Conservation (phyloP, 441 rosid species). For the Theobroma grandiflorum region DNA sequence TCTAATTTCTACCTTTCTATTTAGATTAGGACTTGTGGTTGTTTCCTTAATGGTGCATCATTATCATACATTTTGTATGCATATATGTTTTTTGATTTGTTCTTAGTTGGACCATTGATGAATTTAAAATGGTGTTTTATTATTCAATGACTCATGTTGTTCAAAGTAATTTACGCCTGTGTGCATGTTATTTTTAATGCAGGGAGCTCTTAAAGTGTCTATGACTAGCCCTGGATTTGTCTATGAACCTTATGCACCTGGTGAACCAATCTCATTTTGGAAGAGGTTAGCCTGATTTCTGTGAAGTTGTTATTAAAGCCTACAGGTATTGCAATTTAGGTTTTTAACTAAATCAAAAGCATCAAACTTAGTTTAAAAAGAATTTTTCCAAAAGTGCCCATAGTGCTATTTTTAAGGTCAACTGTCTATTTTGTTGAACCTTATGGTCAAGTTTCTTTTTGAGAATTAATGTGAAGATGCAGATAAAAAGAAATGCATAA, state of each 20-base stretch:
- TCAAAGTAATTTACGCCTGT: conserved; percentile 23
- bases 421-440: conserved; percentile 7
- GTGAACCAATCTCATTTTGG: conserved; percentile 77
- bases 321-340: background rate
- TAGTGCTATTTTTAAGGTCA: background rate
- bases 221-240: conserved; percentile 89
- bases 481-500: background rate
- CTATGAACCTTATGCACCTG: conserved; percentile 78
- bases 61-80: background rate
- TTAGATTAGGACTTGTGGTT: background rate
- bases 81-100: background rate
- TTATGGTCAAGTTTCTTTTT: background rate
- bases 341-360: background rate
- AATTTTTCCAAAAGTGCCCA: background rate
- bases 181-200: conserved; percentile 37
- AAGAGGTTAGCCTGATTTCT: conserved; percentile 58
- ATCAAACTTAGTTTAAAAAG: background rate
- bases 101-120: background rate
- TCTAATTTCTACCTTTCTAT: conserved; percentile 14
- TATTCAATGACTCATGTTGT: background rate
- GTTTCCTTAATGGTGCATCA: background rate
- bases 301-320: conserved; percentile 11
- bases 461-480: background rate
- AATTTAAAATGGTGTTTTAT: conserved; percentile 7
- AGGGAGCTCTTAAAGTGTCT: conserved; percentile 74